Evolutionary conservation across 2,329 filamentous ascomycete genomes (phyloP), one percentile per base, ranked within the genome.

Genomic region (Colletotrichum ledebouriae): DNA sequence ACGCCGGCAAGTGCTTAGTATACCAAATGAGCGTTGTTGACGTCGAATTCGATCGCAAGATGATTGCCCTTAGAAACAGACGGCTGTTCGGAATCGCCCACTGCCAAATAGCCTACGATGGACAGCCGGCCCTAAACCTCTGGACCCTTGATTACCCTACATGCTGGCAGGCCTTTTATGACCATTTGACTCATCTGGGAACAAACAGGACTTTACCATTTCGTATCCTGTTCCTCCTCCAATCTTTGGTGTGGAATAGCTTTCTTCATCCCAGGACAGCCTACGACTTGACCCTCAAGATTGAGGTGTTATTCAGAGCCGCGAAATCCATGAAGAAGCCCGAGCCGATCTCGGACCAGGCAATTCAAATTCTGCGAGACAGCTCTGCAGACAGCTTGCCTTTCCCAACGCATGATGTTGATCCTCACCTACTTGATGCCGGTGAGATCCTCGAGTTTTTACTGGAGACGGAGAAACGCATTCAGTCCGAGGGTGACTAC

Each of bases 211-310:
- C 78, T 4, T 65, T 87, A 64, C 78, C 86, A 5, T 92, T 89
- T 70, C 75, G 78, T 0, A 73, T 90, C 1, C 80, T 87, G 6
- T 92, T 89, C 72, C 90, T 92, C 71, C 78, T 92, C 5, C 85
- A 91, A 58, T 85, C 84, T 15, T 78, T 94, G 5, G 87, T 89
- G 0, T 82, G 84, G 72, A 91, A 92, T 71, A 87, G 86, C 22
- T 88, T 86, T 62, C 80, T 94, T 1, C 80, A 87, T 12, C 90
- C 91, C 0, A 72, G 74, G 0, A 85, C 79, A 1, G 86, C 88
- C 0, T 11, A 60, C 12, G 53, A 80, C 0, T 69, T 74, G 1
- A 73, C 93, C 5, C 75, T 89, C 1, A 74, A 78, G 0, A 78
- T 91, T 1, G 74, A 77, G 4, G 46, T 70, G 0, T 70, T 81